Evolutionary conservation across 805 yeast species (phyloP).

Genomic region (Wickerhamomyces chaumierensis): DNA sequence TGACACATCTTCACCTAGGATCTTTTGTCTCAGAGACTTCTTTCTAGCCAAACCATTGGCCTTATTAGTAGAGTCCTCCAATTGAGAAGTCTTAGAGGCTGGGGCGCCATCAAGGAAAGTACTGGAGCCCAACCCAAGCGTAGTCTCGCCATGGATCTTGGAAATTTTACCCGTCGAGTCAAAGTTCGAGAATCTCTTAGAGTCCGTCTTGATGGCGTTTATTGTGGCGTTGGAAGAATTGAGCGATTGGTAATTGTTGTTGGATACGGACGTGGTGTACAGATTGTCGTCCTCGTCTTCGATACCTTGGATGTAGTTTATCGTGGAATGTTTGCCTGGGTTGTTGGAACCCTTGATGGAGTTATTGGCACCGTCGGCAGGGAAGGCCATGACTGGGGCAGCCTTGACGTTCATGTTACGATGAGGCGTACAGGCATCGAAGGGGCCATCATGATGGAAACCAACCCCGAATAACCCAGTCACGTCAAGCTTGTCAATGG

Average conservation of each 20-base stretch:
- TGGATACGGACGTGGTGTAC: constrained; percentile 13
- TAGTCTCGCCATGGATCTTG: constrained; percentile 76
- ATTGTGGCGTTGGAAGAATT: constrained; percentile 11
- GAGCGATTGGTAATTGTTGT: constrained; percentile 1
- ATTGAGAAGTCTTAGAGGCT: constrained; percentile 44
- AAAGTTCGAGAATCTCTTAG: constrained; percentile 43
- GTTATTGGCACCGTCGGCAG: constrained; percentile 89
- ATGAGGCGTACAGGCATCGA: constrained; percentile 96
- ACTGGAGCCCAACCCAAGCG: constrained; percentile 83
- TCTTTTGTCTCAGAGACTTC: constrained; percentile 68
- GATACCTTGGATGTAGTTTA: constrained; percentile 72
- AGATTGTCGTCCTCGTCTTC: constrained; percentile 21
- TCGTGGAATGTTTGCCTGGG: constrained; percentile 45
- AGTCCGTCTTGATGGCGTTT: constrained; percentile 38
- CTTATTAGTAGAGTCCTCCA: constrained; percentile 24
- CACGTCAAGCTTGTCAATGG: constrained; percentile 91
- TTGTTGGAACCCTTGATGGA: constrained; percentile 63
- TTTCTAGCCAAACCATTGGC: constrained; percentile 55
- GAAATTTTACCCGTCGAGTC: constrained; percentile 59
- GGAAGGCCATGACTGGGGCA: constrained; percentile 94
- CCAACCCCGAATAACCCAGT: constrained; percentile 91
- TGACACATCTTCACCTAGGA: constrained; percentile 19
- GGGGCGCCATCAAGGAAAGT: constrained; percentile 96
- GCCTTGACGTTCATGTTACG: constrained; percentile 66
- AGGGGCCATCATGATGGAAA: constrained; percentile 98